Percentiles rank a stretch among this genome's conserved stretches.
phyloP scores from a whole-genome alignment of 768 basidiomycete genomes.

The Termitomyces sp. region DNA sequence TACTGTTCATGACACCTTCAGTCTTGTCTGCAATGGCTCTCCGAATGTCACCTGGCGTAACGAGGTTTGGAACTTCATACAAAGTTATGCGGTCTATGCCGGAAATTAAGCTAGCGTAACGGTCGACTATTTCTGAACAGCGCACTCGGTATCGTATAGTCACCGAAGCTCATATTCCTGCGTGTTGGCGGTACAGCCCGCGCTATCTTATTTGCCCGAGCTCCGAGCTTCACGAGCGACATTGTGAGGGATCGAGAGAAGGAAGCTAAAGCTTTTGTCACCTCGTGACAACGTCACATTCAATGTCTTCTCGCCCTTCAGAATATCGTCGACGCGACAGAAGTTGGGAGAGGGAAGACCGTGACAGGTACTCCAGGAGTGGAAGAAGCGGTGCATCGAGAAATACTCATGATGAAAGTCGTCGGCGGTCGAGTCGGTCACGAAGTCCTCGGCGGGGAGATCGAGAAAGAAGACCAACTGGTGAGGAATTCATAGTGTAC shows the following conservation, averaged over 20 bases:
- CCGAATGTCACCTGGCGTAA: constrained; percentile 8
- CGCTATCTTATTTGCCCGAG: not conserved
- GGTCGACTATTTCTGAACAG: not conserved
- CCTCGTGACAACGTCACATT: constrained; percentile 9
- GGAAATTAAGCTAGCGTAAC: not conserved
- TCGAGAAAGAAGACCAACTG: constrained; percentile 29
- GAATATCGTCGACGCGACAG: constrained; percentile 55
- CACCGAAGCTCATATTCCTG: not conserved
- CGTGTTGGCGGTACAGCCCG: not conserved
- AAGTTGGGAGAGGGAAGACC: constrained; percentile 59
- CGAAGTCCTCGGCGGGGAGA: constrained; percentile 40
- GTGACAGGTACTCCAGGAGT: constrained; percentile 37
- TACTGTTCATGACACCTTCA: constrained; percentile 26
- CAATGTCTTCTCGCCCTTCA: constrained; percentile 49
- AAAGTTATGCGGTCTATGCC: constrained; percentile 6
- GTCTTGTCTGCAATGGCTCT: constrained; percentile 6
- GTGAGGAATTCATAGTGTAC: constrained; percentile 5
- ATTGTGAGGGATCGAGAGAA: not conserved
- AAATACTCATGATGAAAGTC: constrained; percentile 30
- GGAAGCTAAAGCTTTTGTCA: constrained; percentile 5
- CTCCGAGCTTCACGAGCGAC: constrained; percentile 3
- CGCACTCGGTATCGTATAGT: not conserved
- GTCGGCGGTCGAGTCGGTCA: constrained; percentile 44
- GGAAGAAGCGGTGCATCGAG: constrained; percentile 28
- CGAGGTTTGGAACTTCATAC: constrained; percentile 4